phyloP scores from a whole-genome alignment of 176 grass and related monocot species.

The Juncus inflexus region DNA sequence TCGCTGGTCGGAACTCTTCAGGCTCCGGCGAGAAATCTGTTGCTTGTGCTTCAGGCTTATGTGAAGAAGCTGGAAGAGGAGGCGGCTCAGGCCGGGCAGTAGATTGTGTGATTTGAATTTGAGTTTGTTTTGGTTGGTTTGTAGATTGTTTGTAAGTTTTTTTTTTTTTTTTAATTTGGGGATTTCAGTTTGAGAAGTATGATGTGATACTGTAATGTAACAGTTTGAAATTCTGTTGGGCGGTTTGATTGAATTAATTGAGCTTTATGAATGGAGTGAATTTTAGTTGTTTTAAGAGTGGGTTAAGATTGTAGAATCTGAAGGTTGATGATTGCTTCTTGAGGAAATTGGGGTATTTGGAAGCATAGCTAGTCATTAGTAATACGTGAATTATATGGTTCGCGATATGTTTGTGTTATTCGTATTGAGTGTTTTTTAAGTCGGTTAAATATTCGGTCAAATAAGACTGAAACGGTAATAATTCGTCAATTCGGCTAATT shows the following conservation, averaged over 20 bases:
- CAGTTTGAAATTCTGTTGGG: conserved; percentile 9
- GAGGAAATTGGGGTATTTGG: too few species aligned
- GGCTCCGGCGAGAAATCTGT: conserved; percentile 52
- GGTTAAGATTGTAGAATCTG: neutral
- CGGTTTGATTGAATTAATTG: neutral
- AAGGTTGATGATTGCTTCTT: neutral
- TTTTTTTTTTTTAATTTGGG: conserved; percentile 7
- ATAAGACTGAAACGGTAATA: too few species aligned
- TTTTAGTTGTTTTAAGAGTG: neutral
- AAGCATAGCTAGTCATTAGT: too few species aligned
- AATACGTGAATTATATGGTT: too few species aligned
- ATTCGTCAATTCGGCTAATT: too few species aligned
- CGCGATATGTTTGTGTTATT: too few species aligned
- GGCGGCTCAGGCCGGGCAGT: conserved; percentile 16
- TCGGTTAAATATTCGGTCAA: too few species aligned
- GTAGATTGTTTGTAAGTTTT: conserved; percentile 34
- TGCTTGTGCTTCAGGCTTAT: conserved; percentile 54
- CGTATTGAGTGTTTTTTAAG: too few species aligned
- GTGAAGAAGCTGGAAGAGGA: conserved; percentile 68
- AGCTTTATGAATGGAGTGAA: neutral
- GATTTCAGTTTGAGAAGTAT: conserved; percentile 1
- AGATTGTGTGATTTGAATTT: conserved; percentile 15
- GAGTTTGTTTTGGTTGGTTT: conserved; percentile 9
- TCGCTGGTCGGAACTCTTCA: conserved; percentile 63
- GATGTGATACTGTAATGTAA: conserved; percentile 17